Percentiles rank a stretch among this genome's conserved stretches.
phyloP scores from a whole-genome alignment of 345 rosid species.

The Angophora floribunda region DNA sequence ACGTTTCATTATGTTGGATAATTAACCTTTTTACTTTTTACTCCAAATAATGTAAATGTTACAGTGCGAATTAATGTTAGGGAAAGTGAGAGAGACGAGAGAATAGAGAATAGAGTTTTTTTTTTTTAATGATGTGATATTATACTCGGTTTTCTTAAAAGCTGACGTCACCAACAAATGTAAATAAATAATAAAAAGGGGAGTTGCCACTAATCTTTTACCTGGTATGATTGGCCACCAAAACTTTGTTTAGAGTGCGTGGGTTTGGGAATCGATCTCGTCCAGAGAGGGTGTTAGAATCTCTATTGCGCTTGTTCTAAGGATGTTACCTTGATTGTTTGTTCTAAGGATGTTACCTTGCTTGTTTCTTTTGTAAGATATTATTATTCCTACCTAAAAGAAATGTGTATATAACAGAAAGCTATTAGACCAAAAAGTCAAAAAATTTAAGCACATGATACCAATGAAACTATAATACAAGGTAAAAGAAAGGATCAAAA shows the following conservation, averaged over 20 bases:
- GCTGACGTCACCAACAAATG: neutral
- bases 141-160: neutral
- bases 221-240: neutral
- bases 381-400: no score
- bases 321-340: neutral
- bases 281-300: neutral
- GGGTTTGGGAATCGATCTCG: neutral
- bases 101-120: neutral
- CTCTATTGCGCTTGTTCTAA: neutral
- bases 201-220: neutral
- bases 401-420: neutral
- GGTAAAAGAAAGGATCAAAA: neutral
- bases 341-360: neutral
- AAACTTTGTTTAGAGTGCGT: accelerated
- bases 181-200: neutral
- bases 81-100: neutral
- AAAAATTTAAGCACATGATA: no score
- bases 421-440: no score
- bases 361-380: neutral
- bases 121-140: neutral
- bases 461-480: neutral
- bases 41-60: no score
- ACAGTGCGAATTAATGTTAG: neutral
- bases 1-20: neutral
- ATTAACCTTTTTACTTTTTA: neutral